These are phyloP conservation scores for Sporothrix humicola DNA, from an alignment of 2,329 filamentous ascomycete genomes.

Conservation along the genomic window DNA sequence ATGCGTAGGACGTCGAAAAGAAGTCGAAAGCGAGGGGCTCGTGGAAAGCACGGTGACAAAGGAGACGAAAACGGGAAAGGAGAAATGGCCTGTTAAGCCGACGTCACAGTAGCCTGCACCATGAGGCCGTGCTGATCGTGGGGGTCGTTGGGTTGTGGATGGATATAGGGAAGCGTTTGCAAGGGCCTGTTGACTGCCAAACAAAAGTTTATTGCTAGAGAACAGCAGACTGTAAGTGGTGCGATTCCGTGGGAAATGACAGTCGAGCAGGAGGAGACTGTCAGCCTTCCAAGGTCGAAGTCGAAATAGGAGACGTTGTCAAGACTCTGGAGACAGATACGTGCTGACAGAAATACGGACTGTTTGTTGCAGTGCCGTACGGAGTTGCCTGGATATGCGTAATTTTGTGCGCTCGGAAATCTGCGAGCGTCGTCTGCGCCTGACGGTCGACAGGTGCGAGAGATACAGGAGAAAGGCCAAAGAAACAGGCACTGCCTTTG, in stretches of 20 bases:
- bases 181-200: constrained; percentile 19
- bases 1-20: background rate
- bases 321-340: background rate
- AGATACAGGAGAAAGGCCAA: background rate
- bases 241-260: background rate
- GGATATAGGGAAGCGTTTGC: constrained; percentile 10
- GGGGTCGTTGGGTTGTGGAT: background rate
- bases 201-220: background rate
- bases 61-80: background rate
- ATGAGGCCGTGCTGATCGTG: constrained; percentile 24
- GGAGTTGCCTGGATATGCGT: background rate
- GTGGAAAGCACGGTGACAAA: background rate
- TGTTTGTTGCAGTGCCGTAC: constrained; percentile 11
- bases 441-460: background rate
- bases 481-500: background rate
- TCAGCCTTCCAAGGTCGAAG: background rate
- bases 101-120: constrained; percentile 32
- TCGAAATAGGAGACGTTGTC: background rate
- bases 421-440: constrained; percentile 5
- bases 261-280: background rate
- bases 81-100: constrained; percentile 32
- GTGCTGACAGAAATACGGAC: background rate
- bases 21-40: background rate
- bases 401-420: background rate
- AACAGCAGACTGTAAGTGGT: constrained; percentile 5